Base-by-base conservation (phyloP, 139 green algal species). In the Chlorella sp. region DNA sequence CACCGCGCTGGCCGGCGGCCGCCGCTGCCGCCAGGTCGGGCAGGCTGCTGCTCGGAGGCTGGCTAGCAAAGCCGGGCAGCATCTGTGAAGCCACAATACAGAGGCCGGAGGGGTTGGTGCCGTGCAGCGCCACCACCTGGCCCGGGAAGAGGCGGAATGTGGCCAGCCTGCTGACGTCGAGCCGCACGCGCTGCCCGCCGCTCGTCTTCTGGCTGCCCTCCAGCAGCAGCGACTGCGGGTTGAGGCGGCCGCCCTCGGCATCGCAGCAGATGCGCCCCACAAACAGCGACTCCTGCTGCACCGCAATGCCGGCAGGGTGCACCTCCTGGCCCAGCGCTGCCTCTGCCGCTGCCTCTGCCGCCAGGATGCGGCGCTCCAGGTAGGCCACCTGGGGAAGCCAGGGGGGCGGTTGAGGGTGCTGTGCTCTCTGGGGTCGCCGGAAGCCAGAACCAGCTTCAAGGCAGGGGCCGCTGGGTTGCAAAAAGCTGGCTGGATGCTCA, bases 191-290 rank as follows among this genome's bases (percentile, higher is more conserved):
- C 20, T 86, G 85, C 2, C 96, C 96, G n/a, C 83, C 81, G 36
- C 87, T 94, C 51, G 65, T 69, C 68, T 81, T 73, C 9, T 90
- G 36, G 76, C 83, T 89, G 30, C 96, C 96, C 90, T 98, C 96
- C 67, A 98, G 89, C 83, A 95, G 57, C 60, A 98, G 73, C 4
- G 85, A 91, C 57, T 91, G 80, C 15, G 89, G 89, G 84, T 96
- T 96, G 21, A 98, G 90, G 12, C 80, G 69, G 7, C 90, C 91
- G 30, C 89, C 88, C 51, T 90, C 87, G 38, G 74, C 30, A 67
- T 96, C 93, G 68, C 87, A 93, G 64, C 92, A 90, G 17, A 98
- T 86, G 47, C 95, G 89, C 0, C 95, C 95, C 39, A 95, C 92
- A 72, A 96, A 92, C 73, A 91, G 83, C 41, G 87, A 84, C 12